A percentile compares a stretch with the other conserved stretches of the same genome.
Conservation (phyloP, 768 basidiomycete species). For the Trametes villosa region DNA sequence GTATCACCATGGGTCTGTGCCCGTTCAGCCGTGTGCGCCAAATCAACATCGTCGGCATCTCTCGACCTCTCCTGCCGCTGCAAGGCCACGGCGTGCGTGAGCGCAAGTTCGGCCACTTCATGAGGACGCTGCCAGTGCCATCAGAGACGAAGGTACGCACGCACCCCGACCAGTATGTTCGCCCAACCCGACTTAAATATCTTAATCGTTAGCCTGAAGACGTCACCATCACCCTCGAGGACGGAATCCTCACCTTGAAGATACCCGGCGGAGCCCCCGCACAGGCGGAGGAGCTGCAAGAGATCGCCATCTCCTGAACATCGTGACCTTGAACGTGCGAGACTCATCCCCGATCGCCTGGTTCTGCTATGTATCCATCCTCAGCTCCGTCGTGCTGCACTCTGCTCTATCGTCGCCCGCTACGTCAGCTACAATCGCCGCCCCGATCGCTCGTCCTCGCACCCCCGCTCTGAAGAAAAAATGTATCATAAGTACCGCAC, state of each 20-base stretch:
- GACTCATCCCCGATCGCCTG: not conserved
- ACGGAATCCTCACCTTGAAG: constrained; percentile 63
- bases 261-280: constrained; percentile 55
- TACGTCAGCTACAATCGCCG: not conserved
- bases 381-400: constrained; percentile 6
- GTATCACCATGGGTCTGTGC: constrained; percentile 62
- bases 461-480: constrained; percentile 1
- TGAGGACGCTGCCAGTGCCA: constrained; percentile 58
- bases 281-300: constrained; percentile 49
- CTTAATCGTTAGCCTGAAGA: constrained; percentile 54
- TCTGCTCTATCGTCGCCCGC: not conserved
- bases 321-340: not conserved
- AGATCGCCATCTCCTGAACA: constrained; percentile 47
- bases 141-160: constrained; percentile 56
- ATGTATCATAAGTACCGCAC: constrained; percentile 3
- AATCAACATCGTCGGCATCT: constrained; percentile 57
- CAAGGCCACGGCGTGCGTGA: constrained; percentile 48
- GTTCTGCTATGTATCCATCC: not conserved
- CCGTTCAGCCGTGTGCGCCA: constrained; percentile 65
- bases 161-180: constrained; percentile 21
- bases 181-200: constrained; percentile 19
- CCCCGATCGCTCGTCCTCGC: not conserved
- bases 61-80: constrained; percentile 43
- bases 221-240: constrained; percentile 56
- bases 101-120: constrained; percentile 55